Evolutionary conservation across 2,329 filamentous ascomycete genomes (phyloP).

Genomic region (Arthrobotrys iridis): DNA sequence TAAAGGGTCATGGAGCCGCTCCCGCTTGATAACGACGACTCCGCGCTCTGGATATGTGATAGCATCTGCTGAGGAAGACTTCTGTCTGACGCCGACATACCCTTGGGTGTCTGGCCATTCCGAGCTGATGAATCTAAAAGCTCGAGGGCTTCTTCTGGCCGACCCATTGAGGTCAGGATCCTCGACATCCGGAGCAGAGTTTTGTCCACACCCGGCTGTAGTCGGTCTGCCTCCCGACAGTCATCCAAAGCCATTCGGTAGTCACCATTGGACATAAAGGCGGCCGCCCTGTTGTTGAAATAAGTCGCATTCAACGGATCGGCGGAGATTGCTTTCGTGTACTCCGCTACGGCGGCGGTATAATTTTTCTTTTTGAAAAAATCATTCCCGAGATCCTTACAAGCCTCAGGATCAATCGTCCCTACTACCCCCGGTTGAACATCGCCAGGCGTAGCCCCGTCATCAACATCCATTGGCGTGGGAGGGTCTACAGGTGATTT

Average conservation of each 20-base stretch:
- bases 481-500: conserved; percentile 9
- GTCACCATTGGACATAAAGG: conserved; percentile 66
- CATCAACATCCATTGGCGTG: conserved; percentile 43
- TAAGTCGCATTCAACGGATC: conserved; percentile 88
- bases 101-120: not conserved
- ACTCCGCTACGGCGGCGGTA: conserved; percentile 85
- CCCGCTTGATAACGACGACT: conserved; percentile 77
- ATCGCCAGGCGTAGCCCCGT: not conserved
- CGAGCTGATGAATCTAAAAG: conserved; percentile 62
- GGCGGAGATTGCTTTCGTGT: conserved; percentile 91
- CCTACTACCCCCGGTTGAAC: not conserved
- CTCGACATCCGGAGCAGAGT: conserved; percentile 86
- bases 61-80: conserved; percentile 85
- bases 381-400: conserved; percentile 93
- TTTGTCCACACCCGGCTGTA: conserved; percentile 87
- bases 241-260: conserved; percentile 85
- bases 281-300: conserved; percentile 92
- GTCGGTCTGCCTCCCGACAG: conserved; percentile 79
- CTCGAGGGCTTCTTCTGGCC: conserved; percentile 84
- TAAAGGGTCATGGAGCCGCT: conserved; percentile 90
- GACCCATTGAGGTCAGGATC: conserved; percentile 86
- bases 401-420: conserved; percentile 82
- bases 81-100: conserved; percentile 68
- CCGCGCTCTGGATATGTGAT: conserved; percentile 80
- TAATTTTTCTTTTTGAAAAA: conserved; percentile 97